phyloP scores from a whole-genome alignment of 371 early-diverging fungal species.

The Zopfochytrium polystomum region DNA sequence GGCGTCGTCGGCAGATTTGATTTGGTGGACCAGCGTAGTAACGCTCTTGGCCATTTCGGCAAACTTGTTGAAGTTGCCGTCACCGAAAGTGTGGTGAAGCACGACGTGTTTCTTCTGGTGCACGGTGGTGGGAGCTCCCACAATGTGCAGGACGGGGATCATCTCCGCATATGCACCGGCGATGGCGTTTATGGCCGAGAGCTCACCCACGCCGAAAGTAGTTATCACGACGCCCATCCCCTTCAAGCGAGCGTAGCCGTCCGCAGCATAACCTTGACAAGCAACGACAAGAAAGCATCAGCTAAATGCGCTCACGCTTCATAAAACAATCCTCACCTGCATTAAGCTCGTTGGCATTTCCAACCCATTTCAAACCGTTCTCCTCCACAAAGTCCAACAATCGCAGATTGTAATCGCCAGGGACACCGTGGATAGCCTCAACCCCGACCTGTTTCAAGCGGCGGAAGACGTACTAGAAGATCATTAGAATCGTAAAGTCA shows the following conservation, averaged over 20 bases:
- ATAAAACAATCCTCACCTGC: constrained; percentile 3
- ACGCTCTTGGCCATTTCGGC: constrained; percentile 37
- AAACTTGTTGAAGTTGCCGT: constrained; percentile 52
- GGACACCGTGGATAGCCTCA: constrained; percentile 47
- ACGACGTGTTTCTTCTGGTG: constrained; percentile 34
- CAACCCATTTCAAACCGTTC: constrained; percentile 25
- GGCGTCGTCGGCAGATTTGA: constrained; percentile 35
- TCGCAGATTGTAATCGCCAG: constrained; percentile 55
- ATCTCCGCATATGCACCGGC: constrained; percentile 58
- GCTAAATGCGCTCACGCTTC: not conserved
- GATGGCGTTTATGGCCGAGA: constrained; percentile 51
- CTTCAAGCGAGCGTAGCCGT: constrained; percentile 48
- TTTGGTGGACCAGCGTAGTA: constrained; percentile 39
- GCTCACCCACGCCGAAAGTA: constrained; percentile 59
- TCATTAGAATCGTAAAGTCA: not conserved
- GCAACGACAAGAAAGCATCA: not conserved
- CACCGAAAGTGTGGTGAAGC: constrained; percentile 55
- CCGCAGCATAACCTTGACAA: constrained; percentile 49
- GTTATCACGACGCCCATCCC: constrained; percentile 44
- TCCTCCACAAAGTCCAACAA: constrained; percentile 39
- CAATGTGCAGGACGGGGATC: constrained; percentile 57
- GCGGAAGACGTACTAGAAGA: constrained; percentile 30
- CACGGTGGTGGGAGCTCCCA: constrained; percentile 47
- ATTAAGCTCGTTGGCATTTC: constrained; percentile 15
- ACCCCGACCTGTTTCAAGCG: constrained; percentile 49